Evolutionary conservation across 192 early-diverging fungal species (phyloP), one percentile per base, ranked within the genome.

Genomic region (Coemansia sp.): DNA sequence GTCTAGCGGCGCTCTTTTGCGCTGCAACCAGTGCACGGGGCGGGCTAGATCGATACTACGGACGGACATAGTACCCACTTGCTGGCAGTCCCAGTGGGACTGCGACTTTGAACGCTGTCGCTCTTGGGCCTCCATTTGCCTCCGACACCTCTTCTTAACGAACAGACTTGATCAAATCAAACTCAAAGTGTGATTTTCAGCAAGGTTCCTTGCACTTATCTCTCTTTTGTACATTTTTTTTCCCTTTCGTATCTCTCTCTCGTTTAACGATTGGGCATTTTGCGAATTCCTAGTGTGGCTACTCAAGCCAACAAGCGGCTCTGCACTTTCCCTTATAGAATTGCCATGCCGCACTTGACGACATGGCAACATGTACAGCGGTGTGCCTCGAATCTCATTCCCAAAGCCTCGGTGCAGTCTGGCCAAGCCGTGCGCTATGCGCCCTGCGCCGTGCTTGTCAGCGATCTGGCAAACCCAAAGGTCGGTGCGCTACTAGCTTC

Each of bases 51-150:
- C 60, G 60, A 62, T 34, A 61, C 59, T 48, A 39, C 36, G 74
- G 80, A 77, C 65, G 75, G 62, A 24, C 80, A 77, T 82, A 82
- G 80, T 82, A 77, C 72, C 75, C 68, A 36, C n/a, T 48, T 46
- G 67, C 59, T 58, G 62, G 72, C 55, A 62, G 50, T 17, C 40
- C 44, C 50, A 29, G 9, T 48, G 51, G 31, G 38, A 27, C 61
- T 40, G 58, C 65, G 31, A 46, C 24, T 45, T 64, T 74, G 62
- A 59, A 45, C 46, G 45, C 70, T 62, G 48, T 83, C 59, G 67
- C 66, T 12, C 55, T 15, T 56, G 67, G 76, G 72, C 80, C 80
- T 83, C 80, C 80, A 77, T 67, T 72, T 69, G 34, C 70, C 72
- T 78, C 80, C 72, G 55, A 77, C 75, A 77, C 17, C 36, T 11